Evolutionary conservation across 2,329 filamentous ascomycete species (phyloP), one percentile per base, ranked within the genome.

Genomic region (Pyrenochaeta sp.): DNA sequence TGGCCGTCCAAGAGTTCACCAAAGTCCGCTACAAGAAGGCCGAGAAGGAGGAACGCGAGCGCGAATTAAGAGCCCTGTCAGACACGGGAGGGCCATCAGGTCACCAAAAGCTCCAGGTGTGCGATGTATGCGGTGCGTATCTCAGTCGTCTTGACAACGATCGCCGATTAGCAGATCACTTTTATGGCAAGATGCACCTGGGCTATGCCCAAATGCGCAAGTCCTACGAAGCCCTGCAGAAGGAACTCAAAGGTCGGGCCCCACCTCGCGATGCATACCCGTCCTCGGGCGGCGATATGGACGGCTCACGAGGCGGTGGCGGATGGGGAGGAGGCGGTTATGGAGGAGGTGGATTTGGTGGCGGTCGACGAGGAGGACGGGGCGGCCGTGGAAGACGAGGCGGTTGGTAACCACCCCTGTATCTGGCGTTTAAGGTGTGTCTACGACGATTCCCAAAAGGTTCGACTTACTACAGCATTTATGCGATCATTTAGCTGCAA

Each of bases 161-260:
- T 75, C 86, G 95, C 31, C 85, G 95, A 27, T 77, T 99, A 71
- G 95, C 95, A 17, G 95, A 99, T 74, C 95, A 99, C 76, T 99
- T 99, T 74, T 98, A 97, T 77, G 95, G 95, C 18, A 99, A 99
- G 82, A 99, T 99, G 95, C 95, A 99, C 73, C 80, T 99, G 51
- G 95, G 95, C 0, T 99, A 98, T 74, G 95, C 95, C 14, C 91
- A 97, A 78, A 99, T 99, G 95, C 87, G 95, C 67, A 96, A 95
- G 82, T 95, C 92, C 2, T 92, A 87, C 69, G 92, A 97, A 50
- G 81, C 85, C n/a, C 87, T 99, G 58, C 89, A 89, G 45, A 92
- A 92, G 77, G 92, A 97, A 73, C 83, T 97, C 77, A 90, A 92
- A 72, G 89, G 89, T 1, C 82, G 90, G 23, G 81, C 83, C 42